Evolutionary conservation across 2,329 filamentous ascomycete species (phyloP).

Genomic region (Parafenestella ontariensis): DNA sequence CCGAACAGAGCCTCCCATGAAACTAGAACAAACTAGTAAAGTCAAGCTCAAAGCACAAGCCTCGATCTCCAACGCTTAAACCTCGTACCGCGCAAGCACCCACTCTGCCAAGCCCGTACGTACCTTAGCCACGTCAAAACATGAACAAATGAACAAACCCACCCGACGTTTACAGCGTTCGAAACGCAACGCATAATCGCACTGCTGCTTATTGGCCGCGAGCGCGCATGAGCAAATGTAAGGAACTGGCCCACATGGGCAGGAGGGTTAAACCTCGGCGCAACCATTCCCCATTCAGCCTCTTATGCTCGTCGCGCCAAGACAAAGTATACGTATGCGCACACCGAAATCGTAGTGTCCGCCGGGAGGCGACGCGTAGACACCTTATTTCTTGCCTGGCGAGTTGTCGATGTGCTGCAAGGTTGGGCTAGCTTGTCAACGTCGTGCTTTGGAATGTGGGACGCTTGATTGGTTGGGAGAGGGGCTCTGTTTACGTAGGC

Average conservation of each 20-base stretch:
- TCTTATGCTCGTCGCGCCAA: background rate
- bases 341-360: background rate
- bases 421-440: background rate
- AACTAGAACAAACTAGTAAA: no score
- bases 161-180: background rate
- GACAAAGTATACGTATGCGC: background rate
- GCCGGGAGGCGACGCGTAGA: background rate
- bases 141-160: background rate
- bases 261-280: constrained; percentile 1
- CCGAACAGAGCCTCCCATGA: no score
- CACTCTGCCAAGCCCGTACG: constrained; percentile 1
- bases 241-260: background rate
- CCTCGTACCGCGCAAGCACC: constrained; percentile 7
- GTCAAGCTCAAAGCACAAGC: background rate
- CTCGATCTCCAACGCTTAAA: background rate
- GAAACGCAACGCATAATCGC: constrained; percentile 2
- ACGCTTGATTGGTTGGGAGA: background rate
- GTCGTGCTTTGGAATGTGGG: background rate
- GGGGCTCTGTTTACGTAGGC: background rate
- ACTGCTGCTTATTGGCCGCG: background rate
- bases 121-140: background rate
- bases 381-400: background rate
- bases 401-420: background rate
- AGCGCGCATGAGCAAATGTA: background rate
- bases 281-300: background rate